Conservation (phyloP, 805 yeast species). For the Scheffersomyces coipomensis region DNA sequence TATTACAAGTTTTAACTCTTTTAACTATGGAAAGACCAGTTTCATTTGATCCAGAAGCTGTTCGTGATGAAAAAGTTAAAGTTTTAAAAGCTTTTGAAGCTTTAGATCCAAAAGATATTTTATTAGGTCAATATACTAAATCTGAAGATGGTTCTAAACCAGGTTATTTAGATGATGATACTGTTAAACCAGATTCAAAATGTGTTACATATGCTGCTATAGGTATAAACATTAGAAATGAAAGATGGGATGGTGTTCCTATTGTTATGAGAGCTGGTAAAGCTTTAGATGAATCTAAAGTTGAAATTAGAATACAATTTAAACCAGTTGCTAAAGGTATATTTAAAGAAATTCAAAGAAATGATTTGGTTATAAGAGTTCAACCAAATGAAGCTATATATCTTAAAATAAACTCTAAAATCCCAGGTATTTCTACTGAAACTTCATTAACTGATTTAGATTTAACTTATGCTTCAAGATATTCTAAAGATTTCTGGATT, state of each 20-base stretch:
- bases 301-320: slow-evolving; percentile 91
- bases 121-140: slow-evolving; percentile 84
- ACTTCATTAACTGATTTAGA: slow-evolving; percentile 89
- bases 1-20: slow-evolving; percentile 87
- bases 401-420: slow-evolving; percentile 88
- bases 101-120: slow-evolving; percentile 61
- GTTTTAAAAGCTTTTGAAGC: slow-evolving; percentile 79
- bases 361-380: slow-evolving; percentile 89
- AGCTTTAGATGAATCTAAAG: slow-evolving; percentile 93
- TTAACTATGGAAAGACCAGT: slow-evolving; percentile 95
- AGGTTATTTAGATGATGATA: slow-evolving; percentile 86
- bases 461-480: slow-evolving; percentile 78
- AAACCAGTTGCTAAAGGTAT: slow-evolving; percentile 82
- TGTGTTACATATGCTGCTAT: slow-evolving; percentile 93
- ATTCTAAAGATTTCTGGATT: slow-evolving; percentile 79
- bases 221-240: slow-evolving; percentile 75
- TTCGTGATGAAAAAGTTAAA: slow-evolving; percentile 95
- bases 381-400: slow-evolving; percentile 96
- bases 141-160: slow-evolving; percentile 90
- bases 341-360: slow-evolving; percentile 77
- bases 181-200: slow-evolving; percentile 78
- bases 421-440: slow-evolving; percentile 84
- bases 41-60: slow-evolving; percentile 86
- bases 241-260: slow-evolving; percentile 99
- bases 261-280: slow-evolving; percentile 95